Evolutionary conservation across 305 asterid species (phyloP).

Genomic region (Solanum chacoense): DNA sequence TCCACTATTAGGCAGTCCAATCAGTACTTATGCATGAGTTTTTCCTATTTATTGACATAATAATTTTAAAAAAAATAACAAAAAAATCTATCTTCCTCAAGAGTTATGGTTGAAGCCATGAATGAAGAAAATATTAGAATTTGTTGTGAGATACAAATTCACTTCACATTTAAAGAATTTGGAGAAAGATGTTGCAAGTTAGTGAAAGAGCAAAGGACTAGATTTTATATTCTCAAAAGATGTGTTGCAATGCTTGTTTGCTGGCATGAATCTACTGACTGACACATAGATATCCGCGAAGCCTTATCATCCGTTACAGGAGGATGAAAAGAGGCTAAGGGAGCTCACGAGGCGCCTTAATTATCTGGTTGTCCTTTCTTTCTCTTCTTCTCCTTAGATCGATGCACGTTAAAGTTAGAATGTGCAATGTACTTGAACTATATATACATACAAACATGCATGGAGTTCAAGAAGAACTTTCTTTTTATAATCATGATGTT

Average conservation of each 20-base stretch:
- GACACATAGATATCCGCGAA: not conserved
- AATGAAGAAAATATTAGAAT: not conserved
- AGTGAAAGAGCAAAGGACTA: conserved; percentile 12
- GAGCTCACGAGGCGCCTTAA: fast-evolving
- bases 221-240: conserved; percentile 12
- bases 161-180: not conserved
- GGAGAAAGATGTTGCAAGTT: conserved; percentile 1
- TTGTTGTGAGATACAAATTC: not conserved
- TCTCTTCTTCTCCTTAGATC: not conserved
- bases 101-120: not conserved
- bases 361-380: not conserved
- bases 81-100: not conserved
- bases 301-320: not conserved
- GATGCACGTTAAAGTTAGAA: not conserved
- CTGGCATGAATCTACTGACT: conserved; percentile 3
- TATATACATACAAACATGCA: not conserved
- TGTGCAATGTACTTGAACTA: not conserved
- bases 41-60: not conserved
- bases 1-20: not conserved
- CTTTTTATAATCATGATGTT: not conserved
- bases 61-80: not conserved
- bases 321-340: not conserved
- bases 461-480: not conserved
- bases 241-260: conserved; percentile 13
- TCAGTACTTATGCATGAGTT: not conserved